Evolutionary conservation across 202 grass and related monocot species (phyloP).

Genomic region (Zizania palustris): DNA sequence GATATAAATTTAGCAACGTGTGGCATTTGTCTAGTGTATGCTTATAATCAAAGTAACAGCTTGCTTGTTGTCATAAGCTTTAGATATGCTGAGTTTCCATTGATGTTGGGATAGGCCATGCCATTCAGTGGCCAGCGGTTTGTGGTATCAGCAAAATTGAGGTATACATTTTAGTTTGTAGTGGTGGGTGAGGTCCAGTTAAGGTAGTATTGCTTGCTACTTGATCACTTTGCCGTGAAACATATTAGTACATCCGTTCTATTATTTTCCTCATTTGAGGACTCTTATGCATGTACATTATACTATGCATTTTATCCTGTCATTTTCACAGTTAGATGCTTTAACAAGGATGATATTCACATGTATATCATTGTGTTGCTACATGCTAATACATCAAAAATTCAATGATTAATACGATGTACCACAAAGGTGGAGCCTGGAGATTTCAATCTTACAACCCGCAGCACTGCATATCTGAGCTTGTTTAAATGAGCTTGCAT

Average conservation of each 20-base stretch:
- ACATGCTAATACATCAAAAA: not conserved
- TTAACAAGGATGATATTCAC: not conserved
- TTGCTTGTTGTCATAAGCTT: not conserved
- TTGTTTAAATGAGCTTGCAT: not conserved
- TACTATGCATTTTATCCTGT: not conserved
- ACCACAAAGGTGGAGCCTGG: not conserved
- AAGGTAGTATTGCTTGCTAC: no score
- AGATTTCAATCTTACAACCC: not conserved
- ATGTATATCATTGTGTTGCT: not conserved
- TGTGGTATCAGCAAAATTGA: not conserved
- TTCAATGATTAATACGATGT: not conserved
- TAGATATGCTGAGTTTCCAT: not conserved
- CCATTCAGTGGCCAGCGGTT: not conserved
- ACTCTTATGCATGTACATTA: no score
- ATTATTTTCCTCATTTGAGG: no score
- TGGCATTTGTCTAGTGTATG: slow-evolving; percentile 3
- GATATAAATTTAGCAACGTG: slow-evolving; percentile 2
- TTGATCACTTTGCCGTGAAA: no score
- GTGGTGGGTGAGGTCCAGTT: not conserved
- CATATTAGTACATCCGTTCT: no score
- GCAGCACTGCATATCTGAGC: no score
- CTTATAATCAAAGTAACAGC: not conserved
- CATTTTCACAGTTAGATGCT: not conserved
- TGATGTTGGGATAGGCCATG: not conserved
- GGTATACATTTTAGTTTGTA: not conserved